These are phyloP conservation scores for Starmerella potacharoeniae DNA, from an alignment of 805 yeast species.

Conservation along the genomic window DNA sequence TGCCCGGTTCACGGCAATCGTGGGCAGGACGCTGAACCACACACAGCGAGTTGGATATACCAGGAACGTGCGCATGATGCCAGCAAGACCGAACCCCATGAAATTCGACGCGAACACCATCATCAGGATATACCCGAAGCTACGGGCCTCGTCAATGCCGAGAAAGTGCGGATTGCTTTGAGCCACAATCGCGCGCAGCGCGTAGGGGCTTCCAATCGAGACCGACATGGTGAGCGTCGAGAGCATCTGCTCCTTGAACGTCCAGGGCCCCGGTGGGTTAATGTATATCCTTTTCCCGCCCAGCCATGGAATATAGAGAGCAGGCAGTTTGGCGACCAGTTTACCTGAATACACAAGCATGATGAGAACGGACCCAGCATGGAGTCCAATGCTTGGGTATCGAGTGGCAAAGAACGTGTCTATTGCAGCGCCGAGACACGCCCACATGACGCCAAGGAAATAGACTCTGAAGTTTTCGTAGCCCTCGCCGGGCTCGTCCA, in stretches of 20 bases:
- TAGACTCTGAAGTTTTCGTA: constrained; percentile 45
- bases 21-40: constrained; percentile 47
- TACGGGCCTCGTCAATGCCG: constrained; percentile 19
- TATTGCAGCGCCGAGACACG: constrained; percentile 44
- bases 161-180: constrained; percentile 26
- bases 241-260: constrained; percentile 29
- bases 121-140: constrained; percentile 36
- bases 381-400: constrained; percentile 42
- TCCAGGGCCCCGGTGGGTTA: constrained; percentile 44
- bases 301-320: constrained; percentile 11
- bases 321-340: constrained; percentile 28
- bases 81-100: constrained; percentile 44
- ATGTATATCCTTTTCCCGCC: constrained; percentile 22
- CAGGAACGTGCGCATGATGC: constrained; percentile 41
- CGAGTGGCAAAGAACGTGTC: constrained; percentile 49
- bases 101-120: constrained; percentile 40
- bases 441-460: constrained; percentile 42
- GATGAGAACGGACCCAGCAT: constrained; percentile 45
- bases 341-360: constrained; percentile 51
- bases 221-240: constrained; percentile 34
- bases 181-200: constrained; percentile 28
- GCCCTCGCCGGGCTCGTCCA: constrained; percentile 38
- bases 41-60: constrained; percentile 36
- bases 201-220: constrained; percentile 23
- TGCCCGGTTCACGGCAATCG: constrained; percentile 42